Conservation (phyloP, 345 rosid genomes). For the Salix udensis region DNA sequence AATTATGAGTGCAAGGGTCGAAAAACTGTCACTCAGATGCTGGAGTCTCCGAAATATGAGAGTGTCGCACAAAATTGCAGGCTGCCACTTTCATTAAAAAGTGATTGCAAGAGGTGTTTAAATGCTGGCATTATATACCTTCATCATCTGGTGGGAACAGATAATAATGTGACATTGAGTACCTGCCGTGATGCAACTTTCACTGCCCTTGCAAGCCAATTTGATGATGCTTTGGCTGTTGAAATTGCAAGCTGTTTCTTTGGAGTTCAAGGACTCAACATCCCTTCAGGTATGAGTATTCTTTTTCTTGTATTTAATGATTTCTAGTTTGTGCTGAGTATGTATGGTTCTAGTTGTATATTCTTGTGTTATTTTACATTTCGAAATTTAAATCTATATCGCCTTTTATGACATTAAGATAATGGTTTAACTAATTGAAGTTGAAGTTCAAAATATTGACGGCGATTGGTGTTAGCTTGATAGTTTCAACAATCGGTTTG, state of each 20-base stretch:
- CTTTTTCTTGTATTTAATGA: neutral
- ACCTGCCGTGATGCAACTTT: conserved; percentile 91
- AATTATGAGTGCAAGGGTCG: conserved; percentile 66
- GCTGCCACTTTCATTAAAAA: conserved; percentile 49
- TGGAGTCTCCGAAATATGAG: conserved; percentile 56
- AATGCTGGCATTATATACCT: conserved; percentile 73
- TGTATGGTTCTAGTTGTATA: neutral
- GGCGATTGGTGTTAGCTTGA: neutral
- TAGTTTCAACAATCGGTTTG: neutral
- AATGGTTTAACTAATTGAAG: no score
- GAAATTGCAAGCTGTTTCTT: conserved; percentile 83
- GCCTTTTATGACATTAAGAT: no score
- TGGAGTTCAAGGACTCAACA: conserved; percentile 61
- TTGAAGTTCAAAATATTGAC: no score
- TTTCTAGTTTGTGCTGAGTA: neutral
- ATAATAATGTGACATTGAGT: conserved; percentile 60
- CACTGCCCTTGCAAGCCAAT: conserved; percentile 68
- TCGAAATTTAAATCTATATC: no score
- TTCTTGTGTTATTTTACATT: neutral
- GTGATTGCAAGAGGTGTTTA: conserved; percentile 64
- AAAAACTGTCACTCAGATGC: conserved; percentile 71
- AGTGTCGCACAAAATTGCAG: conserved; percentile 63
- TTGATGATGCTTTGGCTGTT: conserved; percentile 54
- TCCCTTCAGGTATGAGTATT: conserved; percentile 43
- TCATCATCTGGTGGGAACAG: conserved; percentile 52